Base-by-base conservation (phyloP, 2,329 filamentous ascomycete species). In the Aspergillus sp. region DNA sequence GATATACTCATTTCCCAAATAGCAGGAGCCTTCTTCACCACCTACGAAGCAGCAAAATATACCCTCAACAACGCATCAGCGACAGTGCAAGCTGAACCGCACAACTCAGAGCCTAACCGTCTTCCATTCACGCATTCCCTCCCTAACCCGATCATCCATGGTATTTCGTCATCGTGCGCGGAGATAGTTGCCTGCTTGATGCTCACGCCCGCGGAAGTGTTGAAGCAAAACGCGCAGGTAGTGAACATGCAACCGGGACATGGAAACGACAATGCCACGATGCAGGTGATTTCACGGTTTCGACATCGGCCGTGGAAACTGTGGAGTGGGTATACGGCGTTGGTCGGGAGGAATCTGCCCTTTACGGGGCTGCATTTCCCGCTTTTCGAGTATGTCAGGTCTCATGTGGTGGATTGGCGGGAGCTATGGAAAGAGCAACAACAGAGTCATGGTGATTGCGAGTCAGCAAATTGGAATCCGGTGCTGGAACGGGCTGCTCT, bases 191-290 rank as follows among this genome's bases (percentile, higher is more conserved):
- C 88, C 5, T 95, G 90, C 61, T 75, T 89, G 13, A 87, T 95
- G 48, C 78, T 95, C 31, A 91, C 90, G 0, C 90, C 90, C 0
- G 88, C 89, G 10, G 90, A 95, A 64, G 88, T 95, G 6, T 80
- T 95, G 50, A 95, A 96, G 70, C 90, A 95, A 62, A 95, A 95
- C 65, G 89, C 90, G 0, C 90, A 95, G 65, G 90, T 95, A 78
- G 73, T 93, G 1, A 72, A 72, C 19, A 58, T 36, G 44, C 12
- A 49, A 33, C 37, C 52, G 39, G 48, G 35, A 41, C 49, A 36
- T 31, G 37, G 60, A 10, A 46, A 60, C 8, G 37, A 43, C 26
- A 73, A 73, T 43, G 75, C 78, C 0, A 81, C 77, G 65, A 36
- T 82, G 5, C 66, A 79, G 60, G 81, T 81, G 0, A 62, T 85